phyloP scores from a whole-genome alignment of 1,284 basidiomycete genomes.

The Ganoderma lucidum region DNA sequence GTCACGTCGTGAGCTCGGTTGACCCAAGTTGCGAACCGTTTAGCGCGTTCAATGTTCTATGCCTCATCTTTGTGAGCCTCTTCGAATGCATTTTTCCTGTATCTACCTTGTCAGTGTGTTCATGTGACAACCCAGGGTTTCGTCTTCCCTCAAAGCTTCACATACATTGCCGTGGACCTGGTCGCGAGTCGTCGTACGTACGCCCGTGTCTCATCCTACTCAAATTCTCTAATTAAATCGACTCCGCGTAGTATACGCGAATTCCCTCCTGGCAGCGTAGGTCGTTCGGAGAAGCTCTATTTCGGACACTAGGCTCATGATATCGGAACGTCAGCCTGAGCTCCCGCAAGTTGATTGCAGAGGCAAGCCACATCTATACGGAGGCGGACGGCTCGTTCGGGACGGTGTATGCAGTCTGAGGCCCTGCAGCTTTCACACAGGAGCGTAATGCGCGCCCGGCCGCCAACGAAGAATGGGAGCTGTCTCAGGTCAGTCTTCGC shows the following conservation, averaged over 20 bases:
- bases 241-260: background rate
- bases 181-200: background rate
- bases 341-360: background rate
- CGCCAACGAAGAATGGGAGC: background rate
- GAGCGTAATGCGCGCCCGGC: background rate
- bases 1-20: background rate
- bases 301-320: background rate
- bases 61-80: background rate
- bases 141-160: conserved; percentile 1
- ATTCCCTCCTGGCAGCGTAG: background rate
- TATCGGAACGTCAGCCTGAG: background rate
- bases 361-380: background rate
- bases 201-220: background rate
- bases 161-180: background rate
- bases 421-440: background rate
- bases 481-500: background rate
- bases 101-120: background rate
- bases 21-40: background rate
- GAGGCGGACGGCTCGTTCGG: background rate
- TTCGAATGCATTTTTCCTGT: background rate
- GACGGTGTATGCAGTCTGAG: background rate
- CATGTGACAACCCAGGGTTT: background rate
- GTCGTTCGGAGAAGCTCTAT: background rate
- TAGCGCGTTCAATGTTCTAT: background rate
- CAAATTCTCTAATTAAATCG: background rate